Conservation (phyloP, 257 asterid genomes). For the Eucommia ulmoides region DNA sequence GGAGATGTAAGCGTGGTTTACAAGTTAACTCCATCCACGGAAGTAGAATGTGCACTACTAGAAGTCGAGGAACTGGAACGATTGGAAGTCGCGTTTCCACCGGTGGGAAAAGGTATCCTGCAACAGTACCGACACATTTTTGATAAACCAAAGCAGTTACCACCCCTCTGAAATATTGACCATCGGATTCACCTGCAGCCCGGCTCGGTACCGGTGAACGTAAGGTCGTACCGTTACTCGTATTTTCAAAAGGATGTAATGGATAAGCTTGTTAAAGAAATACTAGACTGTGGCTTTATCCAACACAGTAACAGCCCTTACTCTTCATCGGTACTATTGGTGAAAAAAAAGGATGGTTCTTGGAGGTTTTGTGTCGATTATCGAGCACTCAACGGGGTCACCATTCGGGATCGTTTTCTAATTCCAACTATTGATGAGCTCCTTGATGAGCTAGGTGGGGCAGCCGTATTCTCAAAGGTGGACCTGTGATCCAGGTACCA, state of each 20-base stretch:
- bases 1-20: too few species aligned
- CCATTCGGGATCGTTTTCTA: neutral
- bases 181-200: neutral
- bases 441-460: neutral
- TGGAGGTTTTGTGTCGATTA: neutral
- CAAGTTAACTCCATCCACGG: too few species aligned
- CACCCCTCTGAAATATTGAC: neutral
- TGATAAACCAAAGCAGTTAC: neutral
- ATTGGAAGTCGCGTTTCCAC: neutral
- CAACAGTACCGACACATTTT: too few species aligned
- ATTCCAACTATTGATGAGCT: neutral
- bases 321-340: neutral
- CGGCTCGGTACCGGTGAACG: neutral
- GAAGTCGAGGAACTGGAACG: neutral
- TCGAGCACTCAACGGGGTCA: neutral
- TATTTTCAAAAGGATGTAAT: neutral
- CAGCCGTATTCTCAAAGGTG: neutral
- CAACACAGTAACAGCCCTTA: neutral
- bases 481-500: neutral
- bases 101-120: neutral
- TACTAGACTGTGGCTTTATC: neutral
- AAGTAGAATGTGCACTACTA: too few species aligned
- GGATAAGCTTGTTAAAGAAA: neutral
- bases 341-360: neutral
- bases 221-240: neutral